Percentiles rank a stretch among this genome's conserved stretches.
Evolutionary conservation across 495 filamentous ascomycete genomes (phyloP).

Genomic region (Hypoxylon fuscum): DNA sequence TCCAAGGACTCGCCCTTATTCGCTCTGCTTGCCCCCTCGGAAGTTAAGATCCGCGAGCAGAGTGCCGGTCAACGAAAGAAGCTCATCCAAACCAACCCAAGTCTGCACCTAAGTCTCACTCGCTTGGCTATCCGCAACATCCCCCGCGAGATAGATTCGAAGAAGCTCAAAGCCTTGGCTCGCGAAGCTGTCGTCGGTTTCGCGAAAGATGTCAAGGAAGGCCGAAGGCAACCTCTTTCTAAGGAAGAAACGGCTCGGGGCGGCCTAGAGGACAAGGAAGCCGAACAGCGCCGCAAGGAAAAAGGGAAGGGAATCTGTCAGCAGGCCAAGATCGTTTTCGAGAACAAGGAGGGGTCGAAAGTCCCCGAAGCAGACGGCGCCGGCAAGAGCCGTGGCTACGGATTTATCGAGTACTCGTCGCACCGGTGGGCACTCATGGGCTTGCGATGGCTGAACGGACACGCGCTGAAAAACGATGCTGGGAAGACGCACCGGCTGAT

Average conservation of each 20-base stretch:
- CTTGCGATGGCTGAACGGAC: slow-evolving; percentile 90
- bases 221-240: slow-evolving; percentile 75
- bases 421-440: slow-evolving; percentile 97
- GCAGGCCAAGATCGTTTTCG: slow-evolving; percentile 94
- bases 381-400: slow-evolving; percentile 89
- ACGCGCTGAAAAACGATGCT: slow-evolving; percentile 62
- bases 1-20: slow-evolving; percentile 75
- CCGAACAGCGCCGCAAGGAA: slow-evolving; percentile 77
- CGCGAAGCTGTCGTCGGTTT: slow-evolving; percentile 92
- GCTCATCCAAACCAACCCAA: slow-evolving; percentile 88
- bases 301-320: slow-evolving; percentile 93
- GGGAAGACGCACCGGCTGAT: slow-evolving; percentile 73
- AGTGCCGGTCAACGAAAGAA: slow-evolving; percentile 88
- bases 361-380: slow-evolving; percentile 71
- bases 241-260: slow-evolving; percentile 85
- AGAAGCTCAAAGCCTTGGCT: slow-evolving; percentile 90
- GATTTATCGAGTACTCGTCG: slow-evolving; percentile 95
- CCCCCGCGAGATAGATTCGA: slow-evolving; percentile 82
- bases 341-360: slow-evolving; percentile 83
- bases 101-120: slow-evolving; percentile 87
- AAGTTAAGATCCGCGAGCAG: slow-evolving; percentile 87
- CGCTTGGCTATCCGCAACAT: slow-evolving; percentile 95
- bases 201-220: slow-evolving; percentile 84
- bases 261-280: slow-evolving; percentile 78
- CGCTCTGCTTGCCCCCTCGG: slow-evolving; percentile 76